Evolutionary conservation across 2,329 filamentous ascomycete genomes (phyloP), one percentile per base, ranked within the genome.

Genomic region (Aureobasidium leucospermi): DNA sequence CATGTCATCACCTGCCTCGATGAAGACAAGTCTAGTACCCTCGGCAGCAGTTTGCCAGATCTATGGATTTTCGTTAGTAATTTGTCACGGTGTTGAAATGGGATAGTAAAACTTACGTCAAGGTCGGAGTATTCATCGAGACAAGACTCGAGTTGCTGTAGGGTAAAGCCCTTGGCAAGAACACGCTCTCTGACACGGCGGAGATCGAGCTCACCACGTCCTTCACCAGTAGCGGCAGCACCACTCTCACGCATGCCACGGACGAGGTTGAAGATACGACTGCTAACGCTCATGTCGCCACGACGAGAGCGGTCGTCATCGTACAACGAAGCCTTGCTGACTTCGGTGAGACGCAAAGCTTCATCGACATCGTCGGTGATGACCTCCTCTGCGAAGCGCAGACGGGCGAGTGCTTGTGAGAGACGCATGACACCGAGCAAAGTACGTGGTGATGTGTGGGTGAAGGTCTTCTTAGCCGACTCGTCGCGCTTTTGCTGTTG

Each of bases 311-410:
- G 68, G 70, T 81, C 79, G 63, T 95, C 90, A 34, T 86, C 83
- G 69, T 93, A 88, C 68, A 99, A 77, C 65, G 86, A 93, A 62
- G 95, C 89, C 76, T 97, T 97, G 74, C 89, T 94, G 60, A 96
- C 90, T 73, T 97, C 93, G 52, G 96, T 82, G 51, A 99, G 81
- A 57, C 94, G 85, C 64, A 99, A 78, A 1, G 94, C 92, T 76
- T 99, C 94, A 69, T 99, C 94, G 6, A 97, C 92, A 73, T 99
- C 94, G 67, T 96, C 93, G 58, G 89, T 87, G 57, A 89, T 86
- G 52, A 97, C 94, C 63, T 86, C 81, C 59, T 88, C 84, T 66
- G 87, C 87, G 78, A 99, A 99, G 6, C 93, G 87, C 56, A 99
- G 82, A 64, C 94, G 88, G 2, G 94, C 94, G 9, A 99, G 83